Conservation (phyloP, 805 yeast species). For the Jamesozyma spencerorum region DNA sequence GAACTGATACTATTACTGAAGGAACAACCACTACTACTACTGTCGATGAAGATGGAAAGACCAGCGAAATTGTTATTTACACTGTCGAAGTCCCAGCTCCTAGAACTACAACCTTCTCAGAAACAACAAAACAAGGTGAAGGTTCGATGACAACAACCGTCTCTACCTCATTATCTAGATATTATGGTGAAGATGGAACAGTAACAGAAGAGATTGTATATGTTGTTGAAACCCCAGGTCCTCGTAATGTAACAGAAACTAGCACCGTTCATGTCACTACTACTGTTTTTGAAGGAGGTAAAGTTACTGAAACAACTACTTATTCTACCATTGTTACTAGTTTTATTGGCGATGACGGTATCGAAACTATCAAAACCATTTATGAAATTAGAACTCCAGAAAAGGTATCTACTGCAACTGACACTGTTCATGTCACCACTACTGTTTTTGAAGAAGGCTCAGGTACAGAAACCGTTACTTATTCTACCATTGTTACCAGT, state of each 20-base stretch:
- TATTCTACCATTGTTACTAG: too few relatives aligned
- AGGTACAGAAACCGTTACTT: too few relatives aligned
- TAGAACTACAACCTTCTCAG: neutral
- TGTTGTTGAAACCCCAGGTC: neutral
- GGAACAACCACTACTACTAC: neutral
- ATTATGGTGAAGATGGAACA: neutral
- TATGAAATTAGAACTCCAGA: too few relatives aligned
- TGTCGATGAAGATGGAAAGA: neutral
- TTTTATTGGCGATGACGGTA: too few relatives aligned
- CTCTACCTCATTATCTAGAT: neutral
- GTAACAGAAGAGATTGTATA: neutral
- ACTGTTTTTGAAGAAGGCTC: neutral
- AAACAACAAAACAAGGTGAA: neutral
- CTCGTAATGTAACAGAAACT: neutral
- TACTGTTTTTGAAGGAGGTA: too few relatives aligned
- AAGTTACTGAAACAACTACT: too few relatives aligned
- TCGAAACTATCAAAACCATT: too few relatives aligned
- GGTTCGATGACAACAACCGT: neutral
- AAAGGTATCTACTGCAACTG: too few relatives aligned
- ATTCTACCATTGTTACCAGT: too few relatives aligned
- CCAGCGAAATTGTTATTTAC: neutral
- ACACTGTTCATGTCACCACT: neutral
- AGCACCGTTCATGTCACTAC: too few relatives aligned
- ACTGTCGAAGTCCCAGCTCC: neutral
- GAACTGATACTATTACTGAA: neutral